Evolutionary conservation across 2,329 filamentous ascomycete species (phyloP).

Genomic region (Ophiosphaerella narmari): DNA sequence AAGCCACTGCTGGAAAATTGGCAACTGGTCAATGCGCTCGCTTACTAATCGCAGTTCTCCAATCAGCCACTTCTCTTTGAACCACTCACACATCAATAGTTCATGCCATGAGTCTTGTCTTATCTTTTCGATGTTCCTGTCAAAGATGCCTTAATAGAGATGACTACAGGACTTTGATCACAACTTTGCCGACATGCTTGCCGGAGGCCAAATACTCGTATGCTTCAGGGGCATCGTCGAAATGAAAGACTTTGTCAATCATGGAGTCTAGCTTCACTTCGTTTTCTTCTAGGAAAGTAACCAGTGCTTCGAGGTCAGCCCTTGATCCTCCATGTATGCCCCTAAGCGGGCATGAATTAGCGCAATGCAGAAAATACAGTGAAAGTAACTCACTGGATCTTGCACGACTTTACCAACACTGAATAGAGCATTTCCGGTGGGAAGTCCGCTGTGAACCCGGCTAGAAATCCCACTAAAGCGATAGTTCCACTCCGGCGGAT

Average conservation of each 20-base stretch:
- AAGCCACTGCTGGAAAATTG: neutral
- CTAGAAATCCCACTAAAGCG: conserved; percentile 33
- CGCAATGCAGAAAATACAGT: no score
- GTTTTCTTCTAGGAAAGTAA: conserved; percentile 40
- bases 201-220: conserved; percentile 44
- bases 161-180: conserved; percentile 17
- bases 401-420: conserved; percentile 26
- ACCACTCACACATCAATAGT: no score
- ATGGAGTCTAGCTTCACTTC: conserved; percentile 33
- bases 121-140: neutral
- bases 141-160: conserved; percentile 1
- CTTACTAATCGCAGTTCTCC: neutral
- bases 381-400: conserved; percentile 21
- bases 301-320: conserved; percentile 51
- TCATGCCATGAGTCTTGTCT: neutral
- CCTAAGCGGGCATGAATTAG: conserved; percentile 27
- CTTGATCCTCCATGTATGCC: conserved; percentile 64
- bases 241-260: conserved; percentile 41
- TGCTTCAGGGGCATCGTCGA: conserved; percentile 39
- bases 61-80: no score
- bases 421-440: conserved; percentile 12
- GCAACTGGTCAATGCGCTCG: neutral
- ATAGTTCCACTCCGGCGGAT: conserved; percentile 24
- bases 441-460: conserved; percentile 14
- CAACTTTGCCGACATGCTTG: conserved; percentile 40